Percentiles rank a stretch among this genome's conserved stretches.
phyloP scores from a whole-genome alignment of 2,329 filamentous ascomycete genomes.

The Tricladium varicosporioides region DNA sequence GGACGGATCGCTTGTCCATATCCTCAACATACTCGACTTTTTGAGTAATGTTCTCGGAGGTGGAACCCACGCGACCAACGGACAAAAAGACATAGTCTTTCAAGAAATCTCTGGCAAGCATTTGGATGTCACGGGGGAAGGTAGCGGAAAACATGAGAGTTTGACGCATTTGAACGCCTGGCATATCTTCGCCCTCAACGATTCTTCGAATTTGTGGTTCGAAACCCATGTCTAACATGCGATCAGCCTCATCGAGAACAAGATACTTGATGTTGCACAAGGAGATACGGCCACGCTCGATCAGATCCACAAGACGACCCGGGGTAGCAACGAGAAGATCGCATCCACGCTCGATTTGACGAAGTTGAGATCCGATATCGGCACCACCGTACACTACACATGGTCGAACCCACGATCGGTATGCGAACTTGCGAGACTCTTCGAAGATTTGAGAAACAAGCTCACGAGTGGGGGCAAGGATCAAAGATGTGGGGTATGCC shows the following conservation, averaged over 20 bases:
- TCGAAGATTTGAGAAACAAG: conserved; percentile 98
- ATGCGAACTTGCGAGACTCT: conserved; percentile 95
- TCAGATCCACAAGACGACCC: conserved; percentile 94
- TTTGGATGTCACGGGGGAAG: conserved; percentile 98
- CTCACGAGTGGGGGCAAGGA: conserved; percentile 95
- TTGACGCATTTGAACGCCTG: conserved; percentile 75
- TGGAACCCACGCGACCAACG: conserved; percentile 96
- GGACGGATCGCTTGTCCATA: conserved; percentile 93
- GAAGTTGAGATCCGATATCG: conserved; percentile 96
- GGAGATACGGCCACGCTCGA: conserved; percentile 97
- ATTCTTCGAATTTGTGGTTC: conserved; percentile 99
- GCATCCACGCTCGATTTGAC: conserved; percentile 95
- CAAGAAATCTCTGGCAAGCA: conserved; percentile 97
- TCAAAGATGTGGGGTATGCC: conserved; percentile 93
- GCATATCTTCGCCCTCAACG: conserved; percentile 98
- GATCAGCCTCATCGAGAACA: conserved; percentile 97
- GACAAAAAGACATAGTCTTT: conserved; percentile 99
- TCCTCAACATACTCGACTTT: conserved; percentile 98
- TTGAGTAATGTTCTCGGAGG: conserved; percentile 99
- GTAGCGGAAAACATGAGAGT: conserved; percentile 99
- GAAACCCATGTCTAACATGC: conserved; percentile 99
- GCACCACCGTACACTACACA: conserved; percentile 99
- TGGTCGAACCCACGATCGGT: conserved; percentile 97
- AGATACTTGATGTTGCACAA: conserved; percentile 99
- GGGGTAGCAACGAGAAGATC: conserved; percentile 96